A percentile compares a stretch with the other conserved stretches of the same genome.
Evolutionary conservation across 2,329 filamentous ascomycete genomes (phyloP).

Genomic region (Byssochlamys sp.): DNA sequence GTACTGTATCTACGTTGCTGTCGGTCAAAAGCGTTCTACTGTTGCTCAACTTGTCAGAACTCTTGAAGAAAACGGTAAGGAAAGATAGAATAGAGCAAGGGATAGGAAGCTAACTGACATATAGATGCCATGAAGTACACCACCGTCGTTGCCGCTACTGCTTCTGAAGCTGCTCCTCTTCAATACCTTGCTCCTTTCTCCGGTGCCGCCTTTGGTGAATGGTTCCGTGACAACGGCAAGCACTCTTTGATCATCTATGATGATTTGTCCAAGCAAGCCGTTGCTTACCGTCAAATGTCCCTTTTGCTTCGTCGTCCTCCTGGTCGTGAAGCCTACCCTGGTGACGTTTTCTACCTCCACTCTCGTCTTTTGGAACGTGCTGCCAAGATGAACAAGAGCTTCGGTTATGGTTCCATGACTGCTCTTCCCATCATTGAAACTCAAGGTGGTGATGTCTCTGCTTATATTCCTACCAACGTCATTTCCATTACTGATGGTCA

Average conservation of each 20-base stretch:
- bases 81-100: too few relatives aligned
- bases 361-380: slow-evolving; percentile 98
- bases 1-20: slow-evolving; percentile 97
- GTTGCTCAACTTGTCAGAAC: slow-evolving; percentile 99
- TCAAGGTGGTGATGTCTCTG: slow-evolving; percentile 99
- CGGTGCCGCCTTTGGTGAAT: slow-evolving; percentile 53
- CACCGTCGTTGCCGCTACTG: slow-evolving; percentile 86
- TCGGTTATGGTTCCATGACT: slow-evolving; percentile 90
- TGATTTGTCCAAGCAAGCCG: slow-evolving; percentile 95
- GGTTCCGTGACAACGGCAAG: slow-evolving; percentile 73
- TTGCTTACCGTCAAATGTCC: slow-evolving; percentile 98
- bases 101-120: too few relatives aligned
- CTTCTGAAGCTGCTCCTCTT: slow-evolving; percentile 88
- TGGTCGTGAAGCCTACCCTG: slow-evolving; percentile 97
- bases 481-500: slow-evolving; percentile 99
- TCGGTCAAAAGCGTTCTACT: slow-evolving; percentile 98
- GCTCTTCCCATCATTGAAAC: slow-evolving; percentile 97
- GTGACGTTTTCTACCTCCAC: slow-evolving; percentile 99
- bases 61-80: slow-evolving; percentile 97
- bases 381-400: slow-evolving; percentile 96
- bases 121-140: slow-evolving; percentile 99
- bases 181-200: slow-evolving; percentile 94
- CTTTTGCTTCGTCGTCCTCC: slow-evolving; percentile 93
- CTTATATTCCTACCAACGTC: slow-evolving; percentile 99
- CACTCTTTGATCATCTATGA: slow-evolving; percentile 88